Evolutionary conservation across 164 flowering plant genomes (phyloP), one percentile per base, ranked within the genome.

Genomic region (Nelumbo lutea): DNA sequence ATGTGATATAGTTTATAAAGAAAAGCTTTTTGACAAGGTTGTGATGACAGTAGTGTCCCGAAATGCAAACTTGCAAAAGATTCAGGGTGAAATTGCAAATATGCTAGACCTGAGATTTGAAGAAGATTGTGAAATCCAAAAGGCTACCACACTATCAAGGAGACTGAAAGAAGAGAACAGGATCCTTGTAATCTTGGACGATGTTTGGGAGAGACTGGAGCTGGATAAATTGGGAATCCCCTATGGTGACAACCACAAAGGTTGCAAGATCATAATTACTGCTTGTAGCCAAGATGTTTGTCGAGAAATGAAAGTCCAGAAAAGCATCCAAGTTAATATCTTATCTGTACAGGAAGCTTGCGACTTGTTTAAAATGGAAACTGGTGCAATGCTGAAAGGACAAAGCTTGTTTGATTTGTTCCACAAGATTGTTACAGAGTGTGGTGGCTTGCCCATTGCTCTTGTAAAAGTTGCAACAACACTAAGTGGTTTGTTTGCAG

Each of bases 121-220:
- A 39, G 10, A 9, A 69, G 78, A 72, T 74, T 72, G 14, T 11
- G 47, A 1, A 56, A 47, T 4, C 15, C 15, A 3, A 9, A 40
- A 61, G 9, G 63, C 40, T 41, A 13, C 9, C 6, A 40, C 5
- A 15, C 11, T 74, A 38, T 14, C 13, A 7, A 40, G 4, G 2
- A 69, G 73, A 56, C 10, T 77, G 10, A 55, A 38, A 58, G 11
- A 70, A 27, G 56, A 40, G 40, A 70, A 43, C n/a, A 50, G 11
- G 5, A 42, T 75, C 10, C 80, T 82, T 5, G 13, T 82, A 42
- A 73, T 82, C 42, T 57, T 82, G 41, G 84, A 81, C 66, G 80
- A 79, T 73, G 27, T 82, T 0, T 81, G 84, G 84, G 61, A 60
- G 9, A 50, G 10, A 51, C 43, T 79, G 42, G 64, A 77, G 1